Percentiles rank a stretch among this genome's conserved stretches.
These are phyloP conservation scores for Aegilops tauschii DNA, from an alignment of 176 grass and related monocot genomes.

Conservation along the genomic window DNA sequence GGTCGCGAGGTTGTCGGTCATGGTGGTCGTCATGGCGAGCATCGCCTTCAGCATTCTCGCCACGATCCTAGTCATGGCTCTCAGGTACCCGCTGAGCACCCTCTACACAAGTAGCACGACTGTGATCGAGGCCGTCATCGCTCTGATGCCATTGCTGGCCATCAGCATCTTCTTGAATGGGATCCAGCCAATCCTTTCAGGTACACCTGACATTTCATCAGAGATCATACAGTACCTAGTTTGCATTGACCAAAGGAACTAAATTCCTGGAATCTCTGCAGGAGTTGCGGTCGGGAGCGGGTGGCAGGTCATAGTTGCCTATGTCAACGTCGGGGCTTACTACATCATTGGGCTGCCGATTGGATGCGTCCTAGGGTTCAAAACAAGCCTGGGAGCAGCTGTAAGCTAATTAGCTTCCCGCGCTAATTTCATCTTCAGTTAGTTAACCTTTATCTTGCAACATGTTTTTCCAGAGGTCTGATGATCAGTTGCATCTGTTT, in stretches of 20 bases:
- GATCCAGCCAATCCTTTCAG: constrained; percentile 85
- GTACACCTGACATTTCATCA: constrained; percentile 15
- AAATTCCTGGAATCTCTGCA: constrained; percentile 2
- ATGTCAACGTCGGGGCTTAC: constrained; percentile 75
- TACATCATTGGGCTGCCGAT: constrained; percentile 74
- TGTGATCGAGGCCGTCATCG: constrained; percentile 47
- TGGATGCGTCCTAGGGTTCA: constrained; percentile 71
- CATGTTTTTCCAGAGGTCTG: not conserved
- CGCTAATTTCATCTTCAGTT: not conserved
- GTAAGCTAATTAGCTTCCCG: constrained; percentile 25
- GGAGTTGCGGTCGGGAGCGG: constrained; percentile 82
- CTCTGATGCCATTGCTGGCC: constrained; percentile 55
- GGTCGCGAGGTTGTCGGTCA: constrained; percentile 58
- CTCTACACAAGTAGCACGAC: constrained; percentile 62
- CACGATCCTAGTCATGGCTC: constrained; percentile 48
- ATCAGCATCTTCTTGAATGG: constrained; percentile 91
- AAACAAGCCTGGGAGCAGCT: constrained; percentile 51
- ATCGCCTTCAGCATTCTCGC: constrained; percentile 60
- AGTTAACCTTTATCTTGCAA: not conserved
- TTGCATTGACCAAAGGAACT: not conserved
- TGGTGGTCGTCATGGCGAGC: constrained; percentile 54
- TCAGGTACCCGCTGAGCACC: constrained; percentile 58
- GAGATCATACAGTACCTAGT: not conserved
- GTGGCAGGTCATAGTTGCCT: constrained; percentile 83
- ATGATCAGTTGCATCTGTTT: not conserved